Percentiles rank a stretch among this genome's conserved stretches.
Evolutionary conservation across 768 basidiomycete genomes (phyloP).

Genomic region (Strobilomyces dryophilus): DNA sequence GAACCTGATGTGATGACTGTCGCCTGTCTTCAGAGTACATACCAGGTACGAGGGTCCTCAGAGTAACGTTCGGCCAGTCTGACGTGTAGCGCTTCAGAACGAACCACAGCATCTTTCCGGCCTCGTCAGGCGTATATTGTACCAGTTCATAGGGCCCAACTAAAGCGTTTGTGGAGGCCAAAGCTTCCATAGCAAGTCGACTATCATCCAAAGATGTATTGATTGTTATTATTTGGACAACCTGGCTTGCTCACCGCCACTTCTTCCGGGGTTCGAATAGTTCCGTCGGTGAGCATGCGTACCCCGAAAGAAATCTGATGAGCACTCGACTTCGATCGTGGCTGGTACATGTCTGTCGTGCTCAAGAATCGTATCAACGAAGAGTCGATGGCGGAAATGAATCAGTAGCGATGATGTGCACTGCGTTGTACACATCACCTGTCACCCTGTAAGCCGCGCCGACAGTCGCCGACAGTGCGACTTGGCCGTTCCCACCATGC

Average conservation of each 20-base stretch:
- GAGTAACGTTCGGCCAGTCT: background rate
- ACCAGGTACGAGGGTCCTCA: conserved; percentile 47
- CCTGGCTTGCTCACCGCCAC: too few relatives aligned
- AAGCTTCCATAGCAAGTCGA: background rate
- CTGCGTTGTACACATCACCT: background rate
- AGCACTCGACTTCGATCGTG: too few relatives aligned
- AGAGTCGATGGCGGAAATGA: background rate
- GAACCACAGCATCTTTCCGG: conserved; percentile 82
- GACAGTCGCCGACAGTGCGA: too few relatives aligned
- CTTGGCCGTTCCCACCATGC: conserved; percentile 1
- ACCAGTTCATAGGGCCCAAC: conserved; percentile 89
- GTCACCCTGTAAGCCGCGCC: too few relatives aligned
- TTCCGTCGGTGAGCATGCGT: background rate
- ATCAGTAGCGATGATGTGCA: background rate
- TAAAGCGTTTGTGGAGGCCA: conserved; percentile 24
- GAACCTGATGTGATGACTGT: conserved; percentile 8
- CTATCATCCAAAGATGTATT: too few relatives aligned
- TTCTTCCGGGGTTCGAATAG: background rate
- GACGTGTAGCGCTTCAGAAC: conserved; percentile 31
- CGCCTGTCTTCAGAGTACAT: conserved; percentile 56
- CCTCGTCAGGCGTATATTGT: conserved; percentile 74
- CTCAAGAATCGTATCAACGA: background rate
- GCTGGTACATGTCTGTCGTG: too few relatives aligned
- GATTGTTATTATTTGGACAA: too few relatives aligned
- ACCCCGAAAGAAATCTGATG: background rate